Percentiles rank a stretch among this genome's conserved stretches.
Evolutionary conservation across 2,329 filamentous ascomycete genomes (phyloP).

Genomic region (Nemania sp.): DNA sequence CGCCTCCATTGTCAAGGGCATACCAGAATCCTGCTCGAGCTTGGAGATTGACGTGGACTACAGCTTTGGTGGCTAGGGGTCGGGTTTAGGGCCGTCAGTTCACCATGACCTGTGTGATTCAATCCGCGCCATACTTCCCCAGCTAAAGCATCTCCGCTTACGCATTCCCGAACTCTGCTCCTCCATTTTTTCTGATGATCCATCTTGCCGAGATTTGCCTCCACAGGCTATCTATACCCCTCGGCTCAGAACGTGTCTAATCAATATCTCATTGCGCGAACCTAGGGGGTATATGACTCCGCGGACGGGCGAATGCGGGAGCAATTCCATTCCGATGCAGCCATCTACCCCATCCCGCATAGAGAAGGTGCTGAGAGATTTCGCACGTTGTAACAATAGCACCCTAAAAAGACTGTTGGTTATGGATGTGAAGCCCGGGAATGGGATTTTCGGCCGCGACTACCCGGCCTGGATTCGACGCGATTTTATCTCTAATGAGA

Average conservation of each 20-base stretch:
- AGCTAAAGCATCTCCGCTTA: conserved; percentile 19
- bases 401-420: conserved; percentile 32
- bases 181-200: conserved; percentile 24
- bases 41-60: conserved; percentile 13
- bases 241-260: conserved; percentile 34
- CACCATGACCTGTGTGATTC: conserved; percentile 20
- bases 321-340: background rate
- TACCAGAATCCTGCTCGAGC: conserved; percentile 2
- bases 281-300: conserved; percentile 16
- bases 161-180: conserved; percentile 33
- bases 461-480: conserved; percentile 37
- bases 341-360: conserved; percentile 30
- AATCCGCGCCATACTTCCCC: conserved; percentile 30
- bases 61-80: too few species aligned
- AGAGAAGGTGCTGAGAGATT: conserved; percentile 20
- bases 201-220: conserved; percentile 13
- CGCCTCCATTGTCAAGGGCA: background rate
- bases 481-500: conserved; percentile 33
- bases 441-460: background rate
- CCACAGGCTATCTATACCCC: conserved; percentile 23
- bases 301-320: conserved; percentile 13
- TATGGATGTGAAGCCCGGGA: conserved; percentile 24
- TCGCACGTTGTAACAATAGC: conserved; percentile 22
- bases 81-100: too few species aligned
- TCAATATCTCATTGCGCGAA: conserved; percentile 31